phyloP scores from a whole-genome alignment of 305 asterid species.

The Plantago lanceolata region DNA sequence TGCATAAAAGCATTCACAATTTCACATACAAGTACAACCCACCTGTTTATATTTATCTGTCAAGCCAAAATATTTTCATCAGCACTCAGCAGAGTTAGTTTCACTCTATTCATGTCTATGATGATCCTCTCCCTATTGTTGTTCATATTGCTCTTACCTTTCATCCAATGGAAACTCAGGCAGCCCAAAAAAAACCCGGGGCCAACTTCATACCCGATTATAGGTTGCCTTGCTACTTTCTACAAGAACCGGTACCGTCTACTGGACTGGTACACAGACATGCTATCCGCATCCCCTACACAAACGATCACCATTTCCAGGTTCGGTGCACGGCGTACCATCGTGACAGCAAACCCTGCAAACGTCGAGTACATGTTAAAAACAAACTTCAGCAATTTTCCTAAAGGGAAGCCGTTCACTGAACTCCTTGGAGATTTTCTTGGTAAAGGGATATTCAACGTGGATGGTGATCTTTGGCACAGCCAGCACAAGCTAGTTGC shows the following conservation, averaged over 20 bases:
- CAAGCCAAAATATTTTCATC: not conserved
- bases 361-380: conserved; percentile 43
- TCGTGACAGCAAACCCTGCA: conserved; percentile 41
- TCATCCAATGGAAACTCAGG: conserved; percentile 24
- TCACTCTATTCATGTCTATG: conserved; percentile 9
- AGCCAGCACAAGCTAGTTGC: conserved; percentile 37
- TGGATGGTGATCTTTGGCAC: conserved; percentile 45
- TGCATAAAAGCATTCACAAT: not conserved
- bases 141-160: conserved; percentile 25
- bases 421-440: conserved; percentile 44
- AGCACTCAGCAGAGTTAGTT: not conserved
- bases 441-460: conserved; percentile 48
- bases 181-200: conserved; percentile 16
- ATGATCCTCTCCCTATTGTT: conserved; percentile 20
- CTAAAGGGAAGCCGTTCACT: conserved; percentile 44
- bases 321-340: conserved; percentile 41
- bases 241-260: conserved; percentile 42
- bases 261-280: conserved; percentile 49
- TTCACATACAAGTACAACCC: not conserved
- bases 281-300: conserved; percentile 37
- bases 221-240: conserved; percentile 43
- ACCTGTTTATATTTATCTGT: not conserved
- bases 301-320: conserved; percentile 41
- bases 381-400: conserved; percentile 39
- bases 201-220: conserved; percentile 37